Base-by-base conservation (phyloP, 2,329 filamentous ascomycete genomes). In the Cladobotryum protrusum region DNA sequence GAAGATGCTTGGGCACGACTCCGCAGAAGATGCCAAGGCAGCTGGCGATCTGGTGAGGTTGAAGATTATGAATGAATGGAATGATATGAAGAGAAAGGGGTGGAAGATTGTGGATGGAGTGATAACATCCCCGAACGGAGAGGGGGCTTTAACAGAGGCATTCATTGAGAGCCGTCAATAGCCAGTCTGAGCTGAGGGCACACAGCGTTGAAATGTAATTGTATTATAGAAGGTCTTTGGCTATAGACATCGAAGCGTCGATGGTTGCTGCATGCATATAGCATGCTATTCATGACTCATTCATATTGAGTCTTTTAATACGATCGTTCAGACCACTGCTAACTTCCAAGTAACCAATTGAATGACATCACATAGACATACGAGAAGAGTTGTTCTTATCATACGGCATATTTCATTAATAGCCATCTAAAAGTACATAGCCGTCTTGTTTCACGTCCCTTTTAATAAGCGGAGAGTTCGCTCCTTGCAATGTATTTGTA, bases 1-100 rank as follows among this genome's bases (percentile, higher is more conserved):
- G 3, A 66, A 70, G 41, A 65, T 72, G 17, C 59, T 72, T 17
- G 93, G 93, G 0, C 93, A 99, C 66, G 93, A 99, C 69, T 95
- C 89, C 20, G 86, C 85, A 20, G 93, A 99, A 66, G 93, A 99
- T 63, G 89, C 93, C 1, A 79, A 85, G 43, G 88, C 91, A 0
- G 92, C 95, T 0, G 93, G 92, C 1, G 90, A 97, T 53, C 67
- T 99, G 46, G 87, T 95, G 0, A 74, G 86, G 43, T 75, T 82
- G 45, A 87, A 83, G 65, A 76, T 95, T 5, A 77, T 74, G 47
- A 76, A 85, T 48, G 77, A 82, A 54, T 96, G 89, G 88, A 79
- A 76, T 54, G 67, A 69, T 32, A 72, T 93, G 74, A 77, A 81
- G 65, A 67, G 70, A 37, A 69, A 77, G 18, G 89, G 89, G 0